A percentile compares a stretch with the other conserved stretches of the same genome.
phyloP scores from a whole-genome alignment of 371 early-diverging fungal species.

The Blastocladiella emersonii region DNA sequence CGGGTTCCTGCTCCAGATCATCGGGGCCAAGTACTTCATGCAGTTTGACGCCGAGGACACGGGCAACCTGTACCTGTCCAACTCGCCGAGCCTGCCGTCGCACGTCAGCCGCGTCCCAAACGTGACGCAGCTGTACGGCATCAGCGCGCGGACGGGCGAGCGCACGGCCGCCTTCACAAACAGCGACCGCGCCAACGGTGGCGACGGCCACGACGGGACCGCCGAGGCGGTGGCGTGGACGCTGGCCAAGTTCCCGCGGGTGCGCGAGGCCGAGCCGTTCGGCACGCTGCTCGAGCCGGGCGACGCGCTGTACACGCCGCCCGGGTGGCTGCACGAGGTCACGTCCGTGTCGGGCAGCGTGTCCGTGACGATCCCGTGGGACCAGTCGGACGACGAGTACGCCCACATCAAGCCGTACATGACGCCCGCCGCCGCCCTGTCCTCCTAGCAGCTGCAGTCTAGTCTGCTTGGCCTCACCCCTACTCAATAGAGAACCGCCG shows the following conservation, averaged over 20 bases:
- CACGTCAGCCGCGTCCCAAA: slow-evolving; percentile 20
- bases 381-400: slow-evolving; percentile 16
- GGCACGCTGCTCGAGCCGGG: slow-evolving; percentile 19
- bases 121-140: slow-evolving; percentile 14
- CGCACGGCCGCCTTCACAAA: slow-evolving; percentile 9
- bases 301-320: slow-evolving; percentile 24
- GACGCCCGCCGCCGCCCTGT: no score
- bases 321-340: slow-evolving; percentile 26
- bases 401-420: slow-evolving; percentile 12
- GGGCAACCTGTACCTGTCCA: slow-evolving; percentile 13
- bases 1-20: slow-evolving; percentile 18
- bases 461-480: no score
- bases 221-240: not conserved
- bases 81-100: slow-evolving; percentile 14
- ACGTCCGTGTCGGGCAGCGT: slow-evolving; percentile 19
- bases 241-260: slow-evolving; percentile 13
- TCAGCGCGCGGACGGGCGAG: slow-evolving; percentile 2
- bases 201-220: not conserved
- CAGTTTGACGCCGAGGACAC: slow-evolving; percentile 18
- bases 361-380: slow-evolving; percentile 24
- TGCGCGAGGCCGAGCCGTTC: slow-evolving; percentile 14
- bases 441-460: no score
- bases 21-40: slow-evolving; percentile 19
- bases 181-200: slow-evolving; percentile 4
- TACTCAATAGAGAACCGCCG: no score